These are phyloP conservation scores for Strigomonas galati DNA, from an alignment of 208 protist genomes.

Conservation along the genomic window DNA sequence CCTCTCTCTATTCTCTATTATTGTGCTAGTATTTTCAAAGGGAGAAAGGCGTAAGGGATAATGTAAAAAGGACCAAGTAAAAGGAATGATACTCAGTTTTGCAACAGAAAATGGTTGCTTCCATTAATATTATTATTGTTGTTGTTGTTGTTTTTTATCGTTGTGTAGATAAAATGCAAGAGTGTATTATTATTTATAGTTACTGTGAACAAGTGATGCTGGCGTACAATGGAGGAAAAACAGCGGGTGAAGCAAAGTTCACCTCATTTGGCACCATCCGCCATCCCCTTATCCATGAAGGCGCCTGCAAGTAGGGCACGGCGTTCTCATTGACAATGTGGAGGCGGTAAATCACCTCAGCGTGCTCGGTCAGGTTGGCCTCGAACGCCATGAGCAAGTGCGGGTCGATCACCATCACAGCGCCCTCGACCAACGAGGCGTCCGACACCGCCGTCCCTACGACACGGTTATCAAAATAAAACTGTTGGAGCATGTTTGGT, in stretches of 20 bases:
- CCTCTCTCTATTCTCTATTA: not conserved
- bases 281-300: conserved; percentile 83
- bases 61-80: no score
- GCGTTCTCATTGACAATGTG: conserved; percentile 61
- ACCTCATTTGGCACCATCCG: conserved; percentile 68
- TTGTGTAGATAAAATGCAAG: no score
- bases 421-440: conserved; percentile 36
- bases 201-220: not conserved
- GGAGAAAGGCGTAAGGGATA: conserved; percentile 39
- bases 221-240: conserved; percentile 69
- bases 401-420: conserved; percentile 75
- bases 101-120: no score
- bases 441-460: conserved; percentile 23
- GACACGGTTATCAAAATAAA: conserved; percentile 60
- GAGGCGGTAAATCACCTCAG: conserved; percentile 62
- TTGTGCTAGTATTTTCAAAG: conserved; percentile 1
- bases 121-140: no score
- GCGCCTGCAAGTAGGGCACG: conserved; percentile 39
- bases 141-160: no score
- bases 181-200: no score
- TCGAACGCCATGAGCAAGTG: conserved; percentile 82
- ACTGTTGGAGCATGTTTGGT: conserved; percentile 62
- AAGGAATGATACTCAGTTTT: no score
- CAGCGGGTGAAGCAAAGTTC: conserved; percentile 59
- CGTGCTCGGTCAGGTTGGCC: conserved; percentile 46